phyloP scores from a whole-genome alignment of 2,329 filamentous ascomycete species.

The Colletotrichum lupini region DNA sequence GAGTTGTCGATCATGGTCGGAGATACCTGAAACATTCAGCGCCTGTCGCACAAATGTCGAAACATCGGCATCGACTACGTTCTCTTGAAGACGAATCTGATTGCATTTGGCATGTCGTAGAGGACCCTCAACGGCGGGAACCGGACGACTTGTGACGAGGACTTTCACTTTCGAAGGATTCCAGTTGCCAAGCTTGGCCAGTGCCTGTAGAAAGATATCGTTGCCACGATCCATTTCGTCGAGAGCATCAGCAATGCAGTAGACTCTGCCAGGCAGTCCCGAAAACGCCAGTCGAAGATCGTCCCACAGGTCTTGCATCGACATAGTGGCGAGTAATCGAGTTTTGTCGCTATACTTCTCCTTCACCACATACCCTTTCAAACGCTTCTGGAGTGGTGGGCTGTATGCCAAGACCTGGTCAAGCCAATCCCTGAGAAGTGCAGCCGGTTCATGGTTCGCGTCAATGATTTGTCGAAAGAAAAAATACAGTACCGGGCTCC shows the following conservation, averaged over 20 bases:
- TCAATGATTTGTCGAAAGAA: constrained; percentile 53
- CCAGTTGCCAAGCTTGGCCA: constrained; percentile 46
- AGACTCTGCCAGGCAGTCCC: constrained; percentile 41
- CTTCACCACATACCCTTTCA: constrained; percentile 35
- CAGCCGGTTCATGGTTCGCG: constrained; percentile 45
- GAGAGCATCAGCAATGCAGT: constrained; percentile 55
- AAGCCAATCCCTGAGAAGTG: constrained; percentile 48
- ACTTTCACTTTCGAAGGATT: constrained; percentile 50
- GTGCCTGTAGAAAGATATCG: constrained; percentile 46
- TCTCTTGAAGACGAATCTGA: constrained; percentile 50
- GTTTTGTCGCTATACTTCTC: background rate
- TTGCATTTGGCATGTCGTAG: constrained; percentile 42
- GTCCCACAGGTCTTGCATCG: constrained; percentile 43
- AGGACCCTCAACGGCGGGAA: constrained; percentile 42
- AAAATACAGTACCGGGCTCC: constrained; percentile 47
- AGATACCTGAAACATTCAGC: constrained; percentile 33
- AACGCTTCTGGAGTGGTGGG: constrained; percentile 41
- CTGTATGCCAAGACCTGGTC: constrained; percentile 45
- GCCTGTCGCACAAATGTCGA: constrained; percentile 46
- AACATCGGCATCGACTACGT: constrained; percentile 53
- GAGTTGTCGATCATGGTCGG: constrained; percentile 33
- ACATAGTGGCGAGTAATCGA: constrained; percentile 33
- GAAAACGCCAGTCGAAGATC: constrained; percentile 41
- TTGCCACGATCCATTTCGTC: constrained; percentile 58
- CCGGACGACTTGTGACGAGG: constrained; percentile 55